These are phyloP conservation scores for Euphrasia confusa DNA, from an alignment of 257 asterid species.

Conservation along the genomic window DNA sequence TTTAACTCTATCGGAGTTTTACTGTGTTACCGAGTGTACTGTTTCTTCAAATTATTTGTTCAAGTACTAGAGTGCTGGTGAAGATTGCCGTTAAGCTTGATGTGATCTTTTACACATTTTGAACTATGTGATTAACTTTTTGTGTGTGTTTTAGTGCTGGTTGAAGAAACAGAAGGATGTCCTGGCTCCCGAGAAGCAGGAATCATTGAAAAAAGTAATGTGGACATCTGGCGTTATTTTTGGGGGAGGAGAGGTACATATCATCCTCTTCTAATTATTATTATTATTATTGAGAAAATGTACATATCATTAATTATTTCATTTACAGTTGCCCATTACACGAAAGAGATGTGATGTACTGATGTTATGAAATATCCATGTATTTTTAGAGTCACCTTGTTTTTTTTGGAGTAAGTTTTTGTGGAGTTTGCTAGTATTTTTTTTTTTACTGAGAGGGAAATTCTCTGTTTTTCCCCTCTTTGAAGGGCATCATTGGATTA, in stretches of 20 bases:
- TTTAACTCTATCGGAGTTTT: not conserved
- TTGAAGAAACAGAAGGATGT: constrained; percentile 87
- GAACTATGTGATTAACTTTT: constrained; percentile 12
- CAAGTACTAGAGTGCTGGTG: not conserved
- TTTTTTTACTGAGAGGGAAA: constrained; percentile 6
- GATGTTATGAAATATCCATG: constrained; percentile 1
- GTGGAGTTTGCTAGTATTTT: constrained; percentile 9
- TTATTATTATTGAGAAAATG: too few species aligned
- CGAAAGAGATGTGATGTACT: not conserved
- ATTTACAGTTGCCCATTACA: not conserved
- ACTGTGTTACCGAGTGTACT: not conserved
- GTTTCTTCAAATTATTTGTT: not conserved
- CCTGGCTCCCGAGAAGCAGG: constrained; percentile 58
- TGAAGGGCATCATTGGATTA: constrained; percentile 79
- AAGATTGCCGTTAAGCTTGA: not conserved
- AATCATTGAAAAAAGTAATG: constrained; percentile 41
- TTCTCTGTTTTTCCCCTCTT: constrained; percentile 14
- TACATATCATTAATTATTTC: constrained; percentile 1
- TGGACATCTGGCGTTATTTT: constrained; percentile 90
- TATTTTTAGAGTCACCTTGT: not conserved
- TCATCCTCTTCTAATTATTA: not conserved
- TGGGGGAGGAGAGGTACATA: constrained; percentile 82
- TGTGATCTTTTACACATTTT: not conserved
- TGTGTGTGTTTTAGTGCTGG: constrained; percentile 70
- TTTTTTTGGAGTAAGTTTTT: constrained; percentile 5